Percentiles rank a stretch among this genome's conserved stretches.
phyloP scores from a whole-genome alignment of 345 rosid genomes.

The Heritiera littoralis region DNA sequence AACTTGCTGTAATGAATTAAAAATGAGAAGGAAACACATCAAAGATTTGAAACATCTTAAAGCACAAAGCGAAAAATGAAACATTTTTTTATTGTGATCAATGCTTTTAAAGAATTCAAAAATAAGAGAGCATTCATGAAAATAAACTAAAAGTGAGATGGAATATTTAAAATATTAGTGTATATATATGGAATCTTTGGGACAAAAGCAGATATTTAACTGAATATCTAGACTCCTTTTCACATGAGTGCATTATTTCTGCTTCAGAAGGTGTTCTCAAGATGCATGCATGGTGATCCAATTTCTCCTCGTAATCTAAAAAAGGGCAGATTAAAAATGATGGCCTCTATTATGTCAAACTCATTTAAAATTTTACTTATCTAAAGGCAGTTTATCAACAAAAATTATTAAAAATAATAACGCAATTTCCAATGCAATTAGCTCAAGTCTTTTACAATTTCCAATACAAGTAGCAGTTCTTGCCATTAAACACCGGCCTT shows the following conservation, averaged over 20 bases:
- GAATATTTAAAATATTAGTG: neutral
- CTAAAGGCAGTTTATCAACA: slow-evolving; percentile 2
- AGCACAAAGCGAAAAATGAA: neutral
- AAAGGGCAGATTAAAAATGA: neutral
- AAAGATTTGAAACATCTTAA: slow-evolving; percentile 19
- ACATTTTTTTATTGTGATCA: neutral
- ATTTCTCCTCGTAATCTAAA: neutral
- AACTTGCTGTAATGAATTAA: slow-evolving; percentile 64
- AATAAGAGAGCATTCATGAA: slow-evolving; percentile 1
- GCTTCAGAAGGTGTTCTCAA: neutral
- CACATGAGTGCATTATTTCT: neutral
- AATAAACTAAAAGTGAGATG: neutral
- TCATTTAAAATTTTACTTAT: neutral
- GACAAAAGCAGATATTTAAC: neutral
- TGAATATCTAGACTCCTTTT: neutral
- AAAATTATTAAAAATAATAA: neutral
- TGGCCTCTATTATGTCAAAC: neutral
- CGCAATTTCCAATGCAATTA: neutral
- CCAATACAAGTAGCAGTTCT: slow-evolving; percentile 11
- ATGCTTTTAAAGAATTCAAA: neutral
- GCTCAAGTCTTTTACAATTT: neutral
- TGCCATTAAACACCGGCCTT: neutral
- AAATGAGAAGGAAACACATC: slow-evolving; percentile 15
- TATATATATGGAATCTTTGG: neutral
- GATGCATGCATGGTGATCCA: neutral